Conservation (phyloP, 768 basidiomycete species). For the Tephrocybe sp. region DNA sequence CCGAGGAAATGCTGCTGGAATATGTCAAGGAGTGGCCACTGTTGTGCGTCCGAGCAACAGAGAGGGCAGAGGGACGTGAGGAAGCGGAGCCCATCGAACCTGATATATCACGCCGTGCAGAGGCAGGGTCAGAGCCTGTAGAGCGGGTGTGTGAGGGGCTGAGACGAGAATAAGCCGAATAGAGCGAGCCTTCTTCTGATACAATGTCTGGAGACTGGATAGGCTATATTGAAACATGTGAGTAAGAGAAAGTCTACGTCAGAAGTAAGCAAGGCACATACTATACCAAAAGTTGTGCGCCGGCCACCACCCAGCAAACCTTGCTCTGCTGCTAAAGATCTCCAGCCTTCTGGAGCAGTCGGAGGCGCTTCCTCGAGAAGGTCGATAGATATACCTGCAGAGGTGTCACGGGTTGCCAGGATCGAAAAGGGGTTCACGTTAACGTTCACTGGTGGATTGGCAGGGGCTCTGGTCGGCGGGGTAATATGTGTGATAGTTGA, state of each 20-base stretch:
- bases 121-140: constrained; percentile 53
- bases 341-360: constrained; percentile 59
- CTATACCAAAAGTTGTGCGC: constrained; percentile 60
- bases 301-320: constrained; percentile 21
- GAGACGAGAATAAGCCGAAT: constrained; percentile 61
- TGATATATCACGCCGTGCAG: constrained; percentile 38
- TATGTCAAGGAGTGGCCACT: constrained; percentile 44
- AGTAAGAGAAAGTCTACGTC: constrained; percentile 15
- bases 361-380: constrained; percentile 73
- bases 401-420: constrained; percentile 25
- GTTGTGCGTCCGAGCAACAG: constrained; percentile 32
- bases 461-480: neutral
- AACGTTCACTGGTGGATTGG: neutral
- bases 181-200: constrained; percentile 68
- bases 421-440: constrained; percentile 9
- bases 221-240: constrained; percentile 32
- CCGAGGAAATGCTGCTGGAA: constrained; percentile 55
- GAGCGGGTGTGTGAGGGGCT: constrained; percentile 47
- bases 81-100: constrained; percentile 53
- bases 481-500: constrained; percentile 14
- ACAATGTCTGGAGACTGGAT: constrained; percentile 37
- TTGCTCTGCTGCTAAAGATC: constrained; percentile 44
- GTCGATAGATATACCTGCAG: constrained; percentile 47
- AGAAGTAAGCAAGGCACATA: constrained; percentile 33
- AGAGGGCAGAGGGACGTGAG: constrained; percentile 51